A percentile compares a stretch with the other conserved stretches of the same genome.
These are phyloP conservation scores for Paragyromitra xinjiangensis DNA, from an alignment of 495 filamentous ascomycete genomes.

Conservation along the genomic window DNA sequence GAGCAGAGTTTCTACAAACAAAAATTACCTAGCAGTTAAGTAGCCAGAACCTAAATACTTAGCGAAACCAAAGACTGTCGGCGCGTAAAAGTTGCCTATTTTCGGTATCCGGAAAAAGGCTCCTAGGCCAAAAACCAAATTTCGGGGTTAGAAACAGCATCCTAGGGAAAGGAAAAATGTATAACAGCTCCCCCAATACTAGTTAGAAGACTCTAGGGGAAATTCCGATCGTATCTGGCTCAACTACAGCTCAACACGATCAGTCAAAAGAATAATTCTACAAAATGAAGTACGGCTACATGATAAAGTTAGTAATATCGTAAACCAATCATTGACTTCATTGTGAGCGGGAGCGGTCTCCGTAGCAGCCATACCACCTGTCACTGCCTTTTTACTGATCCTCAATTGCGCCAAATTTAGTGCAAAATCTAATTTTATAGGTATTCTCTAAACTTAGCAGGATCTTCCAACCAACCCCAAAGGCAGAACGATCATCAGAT, in stretches of 20 bases:
- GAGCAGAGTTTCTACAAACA: too few species aligned
- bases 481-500: not conserved
- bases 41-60: too few species aligned
- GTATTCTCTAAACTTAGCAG: not conserved
- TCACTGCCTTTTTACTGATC: not conserved
- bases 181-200: too few species aligned
- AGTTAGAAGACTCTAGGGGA: too few species aligned
- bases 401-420: not conserved
- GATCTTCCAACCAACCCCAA: not conserved
- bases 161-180: not conserved
- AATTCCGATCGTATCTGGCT: too few species aligned
- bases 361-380: not conserved
- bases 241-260: not conserved
- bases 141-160: not conserved
- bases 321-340: conserved; percentile 11
- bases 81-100: not conserved
- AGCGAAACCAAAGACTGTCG: not conserved
- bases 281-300: not conserved
- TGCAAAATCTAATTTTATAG: not conserved
- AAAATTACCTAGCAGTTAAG: too few species aligned
- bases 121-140: not conserved
- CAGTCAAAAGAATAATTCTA: not conserved
- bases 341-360: not conserved
- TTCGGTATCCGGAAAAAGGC: not conserved
- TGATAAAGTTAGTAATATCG: not conserved